Evolutionary conservation across 306 rosid species (phyloP).

Genomic region (Cicer yamashitae): DNA sequence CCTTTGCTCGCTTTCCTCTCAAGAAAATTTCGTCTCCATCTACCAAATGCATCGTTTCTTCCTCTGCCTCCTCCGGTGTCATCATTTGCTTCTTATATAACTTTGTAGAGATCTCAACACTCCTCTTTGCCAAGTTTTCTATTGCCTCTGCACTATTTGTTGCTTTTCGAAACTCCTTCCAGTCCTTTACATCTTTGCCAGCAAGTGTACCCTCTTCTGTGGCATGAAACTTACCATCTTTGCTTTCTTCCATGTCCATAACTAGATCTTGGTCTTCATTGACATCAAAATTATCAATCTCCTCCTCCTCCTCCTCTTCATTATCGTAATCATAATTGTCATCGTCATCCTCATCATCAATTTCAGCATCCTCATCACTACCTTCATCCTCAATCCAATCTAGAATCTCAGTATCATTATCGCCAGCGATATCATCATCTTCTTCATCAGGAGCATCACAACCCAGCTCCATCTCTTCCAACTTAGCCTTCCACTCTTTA

Average conservation of each 20-base stretch:
- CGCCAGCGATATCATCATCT: conserved; percentile 44
- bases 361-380: conserved; percentile 29
- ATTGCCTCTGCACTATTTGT: conserved; percentile 67
- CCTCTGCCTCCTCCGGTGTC: conserved; percentile 42
- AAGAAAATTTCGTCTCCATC: conserved; percentile 70
- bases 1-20: conserved; percentile 80
- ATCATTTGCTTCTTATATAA: conserved; percentile 48
- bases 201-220: conserved; percentile 40
- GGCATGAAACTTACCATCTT: conserved; percentile 44
- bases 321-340: conserved; percentile 32
- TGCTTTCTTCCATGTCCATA: conserved; percentile 57
- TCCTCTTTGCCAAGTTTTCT: conserved; percentile 65
- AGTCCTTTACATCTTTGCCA: conserved; percentile 39
- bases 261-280: conserved; percentile 46
- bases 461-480: conserved; percentile 93
- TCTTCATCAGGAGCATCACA: conserved; percentile 95
- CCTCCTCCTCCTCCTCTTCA: conserved; percentile 37
- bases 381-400: conserved; percentile 85
- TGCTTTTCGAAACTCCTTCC: conserved; percentile 71
- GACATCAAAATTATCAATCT: conserved; percentile 39
- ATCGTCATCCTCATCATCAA: conserved; percentile 19
- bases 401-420: conserved; percentile 61
- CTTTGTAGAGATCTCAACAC: conserved; percentile 43
- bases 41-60: conserved; percentile 31
- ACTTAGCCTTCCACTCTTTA: conserved; percentile 92